These are phyloP conservation scores for Trichoderma gamsii DNA, from an alignment of 495 filamentous ascomycete species.

Conservation along the genomic window DNA sequence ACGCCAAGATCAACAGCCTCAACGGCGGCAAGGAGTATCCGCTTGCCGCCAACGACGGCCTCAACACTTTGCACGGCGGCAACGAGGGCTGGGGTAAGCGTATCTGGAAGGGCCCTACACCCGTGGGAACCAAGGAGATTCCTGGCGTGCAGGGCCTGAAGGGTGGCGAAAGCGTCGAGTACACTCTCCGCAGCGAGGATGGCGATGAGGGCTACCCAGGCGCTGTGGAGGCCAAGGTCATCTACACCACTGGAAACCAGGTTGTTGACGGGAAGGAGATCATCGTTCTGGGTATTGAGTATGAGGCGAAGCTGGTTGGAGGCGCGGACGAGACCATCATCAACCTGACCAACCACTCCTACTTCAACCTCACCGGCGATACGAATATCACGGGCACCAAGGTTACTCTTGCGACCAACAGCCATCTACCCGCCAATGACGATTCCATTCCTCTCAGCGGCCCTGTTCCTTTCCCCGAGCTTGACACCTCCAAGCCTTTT, in stretches of 20 bases:
- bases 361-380: slow-evolving; percentile 82
- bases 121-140: slow-evolving; percentile 44
- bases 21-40: slow-evolving; percentile 63
- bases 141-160: slow-evolving; percentile 46
- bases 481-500: slow-evolving; percentile 60
- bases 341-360: slow-evolving; percentile 93
- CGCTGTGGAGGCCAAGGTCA: slow-evolving; percentile 67
- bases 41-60: slow-evolving; percentile 67
- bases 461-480: slow-evolving; percentile 51
- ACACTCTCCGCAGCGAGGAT: slow-evolving; percentile 64
- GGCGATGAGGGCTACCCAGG: slow-evolving; percentile 86
- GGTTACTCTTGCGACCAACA: slow-evolving; percentile 61
- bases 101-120: slow-evolving; percentile 68
- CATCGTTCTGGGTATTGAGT: slow-evolving; percentile 73
- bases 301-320: slow-evolving; percentile 75
- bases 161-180: slow-evolving; percentile 71
- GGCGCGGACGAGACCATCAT: slow-evolving; percentile 80
- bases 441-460: slow-evolving; percentile 61
- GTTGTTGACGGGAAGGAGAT: slow-evolving; percentile 50
- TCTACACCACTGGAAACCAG: slow-evolving; percentile 71
- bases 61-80: slow-evolving; percentile 81
- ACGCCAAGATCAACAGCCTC: slow-evolving; percentile 61
- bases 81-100: slow-evolving; percentile 76
- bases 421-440: slow-evolving; percentile 68
- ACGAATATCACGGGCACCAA: slow-evolving; percentile 53